phyloP scores from a whole-genome alignment of 176 grass and related monocot species.

The Guadua angustifolia region DNA sequence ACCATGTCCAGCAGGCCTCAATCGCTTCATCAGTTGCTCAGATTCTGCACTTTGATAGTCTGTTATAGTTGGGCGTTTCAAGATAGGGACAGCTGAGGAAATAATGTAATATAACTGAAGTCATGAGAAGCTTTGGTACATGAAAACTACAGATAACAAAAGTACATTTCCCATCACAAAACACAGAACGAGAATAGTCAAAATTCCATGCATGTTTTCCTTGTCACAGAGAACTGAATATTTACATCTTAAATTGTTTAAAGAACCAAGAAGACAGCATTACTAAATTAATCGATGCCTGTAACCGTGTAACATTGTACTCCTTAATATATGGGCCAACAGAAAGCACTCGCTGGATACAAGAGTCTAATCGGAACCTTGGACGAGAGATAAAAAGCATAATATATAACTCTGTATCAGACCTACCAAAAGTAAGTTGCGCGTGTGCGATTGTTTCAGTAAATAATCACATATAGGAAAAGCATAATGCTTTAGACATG shows the following conservation, averaged over 20 bases:
- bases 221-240: conserved; percentile 3
- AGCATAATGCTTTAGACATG: not conserved
- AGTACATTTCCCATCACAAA: conserved; percentile 26
- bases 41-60: conserved; percentile 95
- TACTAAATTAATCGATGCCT: conserved; percentile 5
- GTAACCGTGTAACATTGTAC: conserved; percentile 2
- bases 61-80: conserved; percentile 80
- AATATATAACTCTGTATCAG: not conserved
- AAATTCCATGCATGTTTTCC: conserved; percentile 1
- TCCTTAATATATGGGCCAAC: conserved; percentile 12
- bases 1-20: conserved; percentile 70
- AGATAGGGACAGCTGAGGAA: conserved; percentile 61
- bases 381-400: conserved; percentile 11
- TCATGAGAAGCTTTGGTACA: conserved; percentile 39
- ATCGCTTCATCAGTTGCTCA: conserved; percentile 92
- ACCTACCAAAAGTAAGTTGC: conserved; percentile 8
- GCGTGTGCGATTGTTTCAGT: conserved; percentile 2
- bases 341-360: not conserved
- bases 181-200: conserved; percentile 13
- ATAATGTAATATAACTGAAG: conserved; percentile 34
- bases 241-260: conserved; percentile 22
- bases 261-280: conserved; percentile 22
- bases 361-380: not conserved
- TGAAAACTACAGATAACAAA: not conserved
- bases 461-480: conserved; percentile 17